Base-by-base conservation (phyloP, 2,329 filamentous ascomycete genomes). In the Huntiella omanensis region DNA sequence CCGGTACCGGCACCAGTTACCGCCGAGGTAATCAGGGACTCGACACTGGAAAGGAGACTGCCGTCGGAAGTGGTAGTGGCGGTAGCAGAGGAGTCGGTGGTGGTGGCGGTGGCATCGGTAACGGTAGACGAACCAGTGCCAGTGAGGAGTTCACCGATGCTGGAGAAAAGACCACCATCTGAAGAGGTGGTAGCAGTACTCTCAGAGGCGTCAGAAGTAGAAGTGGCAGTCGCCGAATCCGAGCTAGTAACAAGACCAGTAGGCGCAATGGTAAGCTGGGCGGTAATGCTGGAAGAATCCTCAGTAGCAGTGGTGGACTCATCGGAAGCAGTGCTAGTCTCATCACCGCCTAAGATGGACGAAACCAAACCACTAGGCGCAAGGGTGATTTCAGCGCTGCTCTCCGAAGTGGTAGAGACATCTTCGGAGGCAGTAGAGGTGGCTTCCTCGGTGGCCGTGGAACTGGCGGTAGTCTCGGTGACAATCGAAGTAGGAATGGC, bases 361-460 rank as follows among this genome's bases (percentile, higher is more conserved):
- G 56, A 58, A 15, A 60, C 58, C 17, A 58, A 53, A 19, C 59
- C 59, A 5, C 56, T 61, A 15, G 58, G 57, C 8, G 55, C 59
- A 10, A 60, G 45, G 4, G 60, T 50, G 7, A 42, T 36, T n/a
- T 28, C 17, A 11, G 47, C 40, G 16, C 16, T 17, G 16, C n/a
- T 10, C 12, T 17, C 33, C 1, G 43, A 35, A 2, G 57, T 53
- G 16, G 53, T 48, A 43, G 52, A 53, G 28, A 51, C 15, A 16
- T 7, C 40, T 5, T 13, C 16, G 11, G 40, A 38, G 7, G 43
- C 38, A 2, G 56, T 52, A 28, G 54, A 48, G 42, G 51, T 53
- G 19, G 51, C 49, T 16, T 33, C 33, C 2, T 36, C 28, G 7
- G 28, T 33, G 10, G 48, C 15, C 7, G 33, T 39, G 36, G 36